Percentiles rank a stretch among this genome's conserved stretches.
Conservation (phyloP, 805 yeast species). For the Jamesozyma gamospora region DNA sequence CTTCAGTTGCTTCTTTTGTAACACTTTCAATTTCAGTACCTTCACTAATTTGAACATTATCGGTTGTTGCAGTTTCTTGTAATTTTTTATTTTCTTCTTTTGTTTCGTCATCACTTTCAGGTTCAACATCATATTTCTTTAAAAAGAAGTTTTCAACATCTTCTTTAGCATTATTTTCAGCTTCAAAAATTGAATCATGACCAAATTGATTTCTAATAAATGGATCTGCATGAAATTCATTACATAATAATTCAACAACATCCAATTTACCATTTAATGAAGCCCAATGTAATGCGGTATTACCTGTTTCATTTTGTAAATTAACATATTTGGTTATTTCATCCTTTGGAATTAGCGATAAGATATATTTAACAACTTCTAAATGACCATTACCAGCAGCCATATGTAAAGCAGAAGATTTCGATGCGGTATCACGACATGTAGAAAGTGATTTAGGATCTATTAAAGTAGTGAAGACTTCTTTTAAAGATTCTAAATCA, state of each 20-base stretch:
- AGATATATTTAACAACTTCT: slow-evolving; percentile 52
- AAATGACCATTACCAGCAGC: slow-evolving; percentile 91
- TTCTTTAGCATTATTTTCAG: slow-evolving; percentile 66
- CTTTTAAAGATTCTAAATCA: slow-evolving; percentile 65
- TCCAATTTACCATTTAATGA: slow-evolving; percentile 75
- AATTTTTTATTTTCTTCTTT: slow-evolving; percentile 37
- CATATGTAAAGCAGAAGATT: slow-evolving; percentile 81
- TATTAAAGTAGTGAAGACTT: slow-evolving; percentile 49
- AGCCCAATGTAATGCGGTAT: slow-evolving; percentile 97
- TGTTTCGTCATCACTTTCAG: slow-evolving; percentile 41
- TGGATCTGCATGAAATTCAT: slow-evolving; percentile 70
- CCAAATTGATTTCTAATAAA: slow-evolving; percentile 62
- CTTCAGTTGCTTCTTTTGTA: slow-evolving; percentile 39
- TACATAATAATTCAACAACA: slow-evolving; percentile 60
- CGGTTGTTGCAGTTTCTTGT: slow-evolving; percentile 21
- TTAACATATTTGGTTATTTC: slow-evolving; percentile 41
- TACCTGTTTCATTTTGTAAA: slow-evolving; percentile 66
- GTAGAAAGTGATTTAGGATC: slow-evolving; percentile 34
- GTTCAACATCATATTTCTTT: slow-evolving; percentile 60
- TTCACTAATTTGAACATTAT: slow-evolving; percentile 33
- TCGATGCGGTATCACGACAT: slow-evolving; percentile 54
- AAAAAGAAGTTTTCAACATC: slow-evolving; percentile 73
- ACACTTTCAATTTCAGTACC: slow-evolving; percentile 44
- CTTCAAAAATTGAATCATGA: slow-evolving; percentile 83
- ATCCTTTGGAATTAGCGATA: slow-evolving; percentile 35